These are phyloP conservation scores for Aspergillus fischeri DNA, from an alignment of 2,329 filamentous ascomycete genomes.

Conservation along the genomic window DNA sequence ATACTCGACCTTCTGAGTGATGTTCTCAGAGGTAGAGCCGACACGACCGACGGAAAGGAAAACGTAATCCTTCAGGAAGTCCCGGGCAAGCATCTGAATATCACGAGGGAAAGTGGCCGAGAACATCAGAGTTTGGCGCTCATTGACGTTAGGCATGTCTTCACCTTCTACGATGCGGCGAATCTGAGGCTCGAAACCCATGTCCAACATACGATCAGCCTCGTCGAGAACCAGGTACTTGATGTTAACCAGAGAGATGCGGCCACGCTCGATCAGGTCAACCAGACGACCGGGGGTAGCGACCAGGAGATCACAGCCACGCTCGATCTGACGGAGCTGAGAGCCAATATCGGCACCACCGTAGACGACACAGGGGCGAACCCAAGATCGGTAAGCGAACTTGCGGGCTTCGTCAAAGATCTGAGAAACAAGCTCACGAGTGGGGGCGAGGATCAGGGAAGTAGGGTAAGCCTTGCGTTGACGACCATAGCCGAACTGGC, in stretches of 20 bases:
- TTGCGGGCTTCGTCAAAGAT: constrained; percentile 98
- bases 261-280: constrained; percentile 95
- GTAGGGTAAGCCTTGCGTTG: constrained; percentile 98
- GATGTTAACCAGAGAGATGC: constrained; percentile 96
- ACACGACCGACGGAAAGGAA: constrained; percentile 98
- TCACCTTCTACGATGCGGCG: constrained; percentile 97
- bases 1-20: constrained; percentile 97
- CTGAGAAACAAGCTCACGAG: constrained; percentile 96
- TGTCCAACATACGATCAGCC: constrained; percentile 99
- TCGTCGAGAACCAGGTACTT: constrained; percentile 99
- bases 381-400: constrained; percentile 98
- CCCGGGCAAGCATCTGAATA: constrained; percentile 97
- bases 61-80: constrained; percentile 98
- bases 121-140: constrained; percentile 99
- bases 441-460: constrained; percentile 90
- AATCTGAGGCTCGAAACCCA: constrained; percentile 99
- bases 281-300: constrained; percentile 96
- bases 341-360: constrained; percentile 98
- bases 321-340: constrained; percentile 97
- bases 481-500: constrained; percentile 69
- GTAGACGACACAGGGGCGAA: constrained; percentile 96
- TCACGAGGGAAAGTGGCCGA: constrained; percentile 98
- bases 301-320: constrained; percentile 92
- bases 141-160: constrained; percentile 83
- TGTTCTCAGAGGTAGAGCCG: constrained; percentile 99